phyloP scores from a whole-genome alignment of 2,329 filamentous ascomycete species.

The Trichoderma afroharzianum region DNA sequence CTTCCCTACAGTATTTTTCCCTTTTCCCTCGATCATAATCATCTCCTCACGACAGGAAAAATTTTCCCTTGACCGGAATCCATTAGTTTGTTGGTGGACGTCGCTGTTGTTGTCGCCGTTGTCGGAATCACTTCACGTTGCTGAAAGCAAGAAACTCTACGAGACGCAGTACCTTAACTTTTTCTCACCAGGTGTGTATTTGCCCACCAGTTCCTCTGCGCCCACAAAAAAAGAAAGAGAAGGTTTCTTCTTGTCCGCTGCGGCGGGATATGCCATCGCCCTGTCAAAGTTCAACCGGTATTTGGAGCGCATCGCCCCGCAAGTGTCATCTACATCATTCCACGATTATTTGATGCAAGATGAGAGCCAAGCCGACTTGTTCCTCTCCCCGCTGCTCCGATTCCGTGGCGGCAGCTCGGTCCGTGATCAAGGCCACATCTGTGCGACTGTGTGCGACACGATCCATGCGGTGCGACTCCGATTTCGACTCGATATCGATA shows the following conservation, averaged over 20 bases:
- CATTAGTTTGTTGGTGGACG: slow-evolving; percentile 10
- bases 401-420: background rate
- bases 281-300: slow-evolving; percentile 1
- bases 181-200: slow-evolving; percentile 7
- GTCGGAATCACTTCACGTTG: slow-evolving; percentile 1
- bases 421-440: background rate
- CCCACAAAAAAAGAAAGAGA: background rate
- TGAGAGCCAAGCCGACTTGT: background rate
- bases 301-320: background rate
- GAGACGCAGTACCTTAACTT: background rate
- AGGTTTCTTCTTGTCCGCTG: background rate
- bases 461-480: slow-evolving; percentile 13
- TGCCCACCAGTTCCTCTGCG: background rate
- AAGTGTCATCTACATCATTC: background rate
- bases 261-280: background rate
- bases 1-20: slow-evolving; percentile 1
- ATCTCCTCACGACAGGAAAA: slow-evolving; percentile 15
- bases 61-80: slow-evolving; percentile 1
- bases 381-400: background rate
- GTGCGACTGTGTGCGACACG: slow-evolving; percentile 14
- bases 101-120: slow-evolving; percentile 17
- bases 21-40: slow-evolving; percentile 12
- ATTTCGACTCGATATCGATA: background rate
- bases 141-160: background rate
- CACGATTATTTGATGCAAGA: background rate